Conservation (phyloP, 371 early-diverging fungal species). For the Mortierella sp. region DNA sequence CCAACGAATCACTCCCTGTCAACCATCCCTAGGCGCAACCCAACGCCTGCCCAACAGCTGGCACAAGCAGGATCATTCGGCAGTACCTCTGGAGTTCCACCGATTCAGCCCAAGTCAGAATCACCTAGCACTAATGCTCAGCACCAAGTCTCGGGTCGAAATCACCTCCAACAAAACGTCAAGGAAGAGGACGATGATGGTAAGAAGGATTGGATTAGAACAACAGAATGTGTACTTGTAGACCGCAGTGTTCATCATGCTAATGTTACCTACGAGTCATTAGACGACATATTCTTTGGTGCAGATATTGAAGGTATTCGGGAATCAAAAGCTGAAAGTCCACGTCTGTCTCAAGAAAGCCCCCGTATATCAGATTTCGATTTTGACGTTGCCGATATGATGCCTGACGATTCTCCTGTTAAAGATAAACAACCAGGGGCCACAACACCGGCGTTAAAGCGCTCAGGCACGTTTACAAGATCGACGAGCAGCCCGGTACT, state of each 20-base stretch:
- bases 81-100: background rate
- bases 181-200: slow-evolving; percentile 28
- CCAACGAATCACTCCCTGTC: background rate
- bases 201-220: background rate
- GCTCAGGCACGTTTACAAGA: slow-evolving; percentile 12
- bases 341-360: background rate
- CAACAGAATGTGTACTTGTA: no score
- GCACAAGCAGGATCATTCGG: background rate
- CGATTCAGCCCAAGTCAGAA: background rate
- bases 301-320: slow-evolving; percentile 32
- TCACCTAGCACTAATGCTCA: background rate
- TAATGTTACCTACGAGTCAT: background rate
- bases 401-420: background rate
- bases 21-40: background rate
- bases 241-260: no score
- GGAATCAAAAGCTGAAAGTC: slow-evolving; percentile 26
- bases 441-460: background rate
- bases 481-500: slow-evolving; percentile 1
- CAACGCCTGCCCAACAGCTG: no score
- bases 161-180: background rate
- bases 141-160: background rate
- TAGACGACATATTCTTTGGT: slow-evolving; percentile 34
- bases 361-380: slow-evolving; percentile 45
- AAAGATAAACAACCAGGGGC: background rate
- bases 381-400: slow-evolving; percentile 16